phyloP scores from a whole-genome alignment of 768 basidiomycete species.

The Myochromella boudieri region DNA sequence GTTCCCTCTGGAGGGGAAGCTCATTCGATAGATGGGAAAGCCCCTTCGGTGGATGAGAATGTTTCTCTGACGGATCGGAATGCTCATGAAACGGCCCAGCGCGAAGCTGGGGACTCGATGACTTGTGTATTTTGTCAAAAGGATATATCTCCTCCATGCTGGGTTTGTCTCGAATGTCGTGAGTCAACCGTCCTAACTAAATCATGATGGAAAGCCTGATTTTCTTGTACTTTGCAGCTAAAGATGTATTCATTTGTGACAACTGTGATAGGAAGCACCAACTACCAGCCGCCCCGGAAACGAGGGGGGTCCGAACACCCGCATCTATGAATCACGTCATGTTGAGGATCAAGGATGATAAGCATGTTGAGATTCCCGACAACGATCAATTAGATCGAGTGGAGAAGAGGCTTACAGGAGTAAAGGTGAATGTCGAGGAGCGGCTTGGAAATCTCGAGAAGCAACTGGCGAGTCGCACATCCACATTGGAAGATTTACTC shows the following conservation, averaged over 20 bases:
- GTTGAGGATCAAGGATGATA: neutral
- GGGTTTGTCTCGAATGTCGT: constrained; percentile 3
- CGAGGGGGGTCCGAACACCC: neutral
- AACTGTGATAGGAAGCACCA: neutral
- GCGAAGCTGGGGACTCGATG: neutral
- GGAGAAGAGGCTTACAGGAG: neutral
- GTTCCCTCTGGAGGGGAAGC: neutral
- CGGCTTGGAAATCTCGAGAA: neutral
- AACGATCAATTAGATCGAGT: constrained; percentile 2
- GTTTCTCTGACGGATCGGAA: too few relatives aligned
- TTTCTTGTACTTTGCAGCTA: neutral
- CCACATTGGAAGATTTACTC: neutral
- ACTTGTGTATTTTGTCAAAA: neutral
- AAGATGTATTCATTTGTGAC: constrained; percentile 2
- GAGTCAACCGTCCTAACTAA: neutral
- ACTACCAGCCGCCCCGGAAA: neutral
- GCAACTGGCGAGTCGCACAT: neutral
- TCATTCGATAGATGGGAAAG: neutral
- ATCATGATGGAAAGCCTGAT: too few relatives aligned
- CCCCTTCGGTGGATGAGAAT: too few relatives aligned
- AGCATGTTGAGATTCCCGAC: neutral
- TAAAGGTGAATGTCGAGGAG: neutral
- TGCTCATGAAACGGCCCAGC: neutral
- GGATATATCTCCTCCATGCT: neutral
- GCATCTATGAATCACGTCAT: neutral